phyloP scores from a whole-genome alignment of 2,329 filamentous ascomycete species.

The Helminthosporium solani region DNA sequence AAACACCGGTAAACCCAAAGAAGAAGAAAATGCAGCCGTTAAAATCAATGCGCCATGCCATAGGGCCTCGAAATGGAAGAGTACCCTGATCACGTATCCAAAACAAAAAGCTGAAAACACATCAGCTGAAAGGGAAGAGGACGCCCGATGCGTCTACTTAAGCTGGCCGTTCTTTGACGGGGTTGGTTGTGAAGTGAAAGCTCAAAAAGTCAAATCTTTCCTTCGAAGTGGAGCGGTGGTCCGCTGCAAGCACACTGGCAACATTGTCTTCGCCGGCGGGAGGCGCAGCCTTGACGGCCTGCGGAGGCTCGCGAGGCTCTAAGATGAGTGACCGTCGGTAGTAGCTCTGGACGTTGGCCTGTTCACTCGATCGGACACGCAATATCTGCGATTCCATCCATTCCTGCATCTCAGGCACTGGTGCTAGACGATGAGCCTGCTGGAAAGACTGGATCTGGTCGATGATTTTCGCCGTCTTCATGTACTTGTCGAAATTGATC shows the following conservation, averaged over 20 bases:
- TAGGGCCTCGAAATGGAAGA: slow-evolving; percentile 10
- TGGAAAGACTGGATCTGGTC: slow-evolving; percentile 95
- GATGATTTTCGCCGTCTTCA: slow-evolving; percentile 91
- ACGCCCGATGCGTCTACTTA: slow-evolving; percentile 12
- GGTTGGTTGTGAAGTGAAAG: slow-evolving; percentile 37
- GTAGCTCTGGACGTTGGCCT: slow-evolving; percentile 64
- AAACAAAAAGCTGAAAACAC: slow-evolving; percentile 7
- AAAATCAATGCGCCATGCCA: slow-evolving; percentile 7
- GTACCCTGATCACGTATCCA: slow-evolving; percentile 15
- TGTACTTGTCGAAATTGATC: slow-evolving; percentile 98
- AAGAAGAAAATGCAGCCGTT: slow-evolving; percentile 24
- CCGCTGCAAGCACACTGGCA: slow-evolving; percentile 26
- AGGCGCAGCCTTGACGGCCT: slow-evolving; percentile 24
- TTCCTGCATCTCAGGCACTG: slow-evolving; percentile 85
- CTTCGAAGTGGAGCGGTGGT: slow-evolving; percentile 33
- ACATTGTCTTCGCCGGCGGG: slow-evolving; percentile 29
- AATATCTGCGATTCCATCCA: slow-evolving; percentile 85
- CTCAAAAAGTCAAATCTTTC: slow-evolving; percentile 43
- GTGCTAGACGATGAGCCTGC: slow-evolving; percentile 80
- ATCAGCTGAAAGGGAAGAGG: background rate
- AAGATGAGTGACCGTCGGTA: slow-evolving; percentile 83
- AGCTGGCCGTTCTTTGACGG: slow-evolving; percentile 34
- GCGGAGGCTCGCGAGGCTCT: slow-evolving; percentile 66
- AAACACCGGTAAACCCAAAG: slow-evolving; percentile 16
- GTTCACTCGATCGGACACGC: slow-evolving; percentile 67